These are phyloP conservation scores for Penicillium paneum DNA, from an alignment of 2,329 filamentous ascomycete species.

Conservation along the genomic window DNA sequence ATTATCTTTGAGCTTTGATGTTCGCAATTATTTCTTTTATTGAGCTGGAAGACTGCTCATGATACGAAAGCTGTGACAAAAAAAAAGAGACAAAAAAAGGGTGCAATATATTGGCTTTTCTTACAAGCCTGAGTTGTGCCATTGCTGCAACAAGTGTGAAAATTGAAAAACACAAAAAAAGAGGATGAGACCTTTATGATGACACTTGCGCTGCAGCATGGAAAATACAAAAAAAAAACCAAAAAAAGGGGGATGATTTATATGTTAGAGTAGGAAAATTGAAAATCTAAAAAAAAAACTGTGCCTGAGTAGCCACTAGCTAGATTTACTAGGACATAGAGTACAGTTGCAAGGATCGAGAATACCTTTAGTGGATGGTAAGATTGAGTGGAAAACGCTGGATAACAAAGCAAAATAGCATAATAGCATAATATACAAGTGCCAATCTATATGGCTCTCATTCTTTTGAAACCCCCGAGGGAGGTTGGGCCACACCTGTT, in stretches of 20 bases:
- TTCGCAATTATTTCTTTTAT: background rate
- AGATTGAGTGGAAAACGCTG: background rate
- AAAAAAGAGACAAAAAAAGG: background rate
- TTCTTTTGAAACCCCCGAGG: background rate
- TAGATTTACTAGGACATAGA: background rate
- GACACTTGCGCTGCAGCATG: background rate
- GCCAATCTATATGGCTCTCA: background rate
- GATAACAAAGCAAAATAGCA: background rate
- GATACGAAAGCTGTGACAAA: background rate
- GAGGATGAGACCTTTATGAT: background rate
- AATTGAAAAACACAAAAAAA: background rate
- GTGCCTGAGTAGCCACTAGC: background rate
- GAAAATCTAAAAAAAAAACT: background rate
- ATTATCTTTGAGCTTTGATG: background rate
- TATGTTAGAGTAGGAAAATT: background rate
- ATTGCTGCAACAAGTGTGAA: background rate
- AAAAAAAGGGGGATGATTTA: constrained; percentile 1
- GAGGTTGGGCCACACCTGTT: background rate
- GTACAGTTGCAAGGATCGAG: background rate
- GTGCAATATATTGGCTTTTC: background rate
- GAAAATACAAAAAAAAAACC: background rate
- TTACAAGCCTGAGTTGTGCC: background rate
- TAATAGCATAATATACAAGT: constrained; percentile 6
- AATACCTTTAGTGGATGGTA: background rate
- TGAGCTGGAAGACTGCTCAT: background rate